Evolutionary conservation across 805 yeast species (phyloP), one percentile per base, ranked within the genome.

Genomic region (Teunomyces pallodes): DNA sequence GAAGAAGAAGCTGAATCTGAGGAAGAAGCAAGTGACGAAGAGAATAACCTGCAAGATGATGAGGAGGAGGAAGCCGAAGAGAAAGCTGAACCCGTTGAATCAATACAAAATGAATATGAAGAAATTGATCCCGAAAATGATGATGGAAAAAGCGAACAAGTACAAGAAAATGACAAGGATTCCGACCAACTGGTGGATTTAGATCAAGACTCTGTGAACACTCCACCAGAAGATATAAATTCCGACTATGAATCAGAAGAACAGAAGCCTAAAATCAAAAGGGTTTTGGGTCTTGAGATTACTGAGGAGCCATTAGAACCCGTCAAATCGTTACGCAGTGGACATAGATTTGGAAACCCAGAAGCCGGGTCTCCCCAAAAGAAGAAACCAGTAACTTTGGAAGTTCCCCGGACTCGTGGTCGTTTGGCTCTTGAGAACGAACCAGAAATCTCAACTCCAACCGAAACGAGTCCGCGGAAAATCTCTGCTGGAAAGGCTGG

Each of bases 281-380:
- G 36, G n/a, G 43, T 57, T 8, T 50, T 58, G 3, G 70, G 69
- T 2, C 54, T 65, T 40, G 69, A 64, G 16, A 46, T 64, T 5
- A 46, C 52, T 1, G 49, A 48, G 28, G 58, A 52, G 12, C 54
- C 51, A 3, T 42, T 65, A 16, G 64, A 59, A 43, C 64, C 66
- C 1, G 45, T 47, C 13, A 57, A 61, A 41, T 56, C 64, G 4
- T 51, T 63, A 27, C 55, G 68, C 47, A 63, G 60, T 46, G 67
- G 69, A 2, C 60, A 56, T 30, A 46, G 35, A 2, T 63, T 55
- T 56, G 56, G 60, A 2, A 36, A 32, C 10, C 10, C 13, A n/a
- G 43, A 13, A 24, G 5, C 39, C 32, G 20, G 32, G 24, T 42
- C 47, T 5, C 46, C 48, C 40, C 41, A 45, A 27, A 42, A 41